phyloP scores from a whole-genome alignment of 2,329 filamentous ascomycete genomes.

The Capronia americana region DNA sequence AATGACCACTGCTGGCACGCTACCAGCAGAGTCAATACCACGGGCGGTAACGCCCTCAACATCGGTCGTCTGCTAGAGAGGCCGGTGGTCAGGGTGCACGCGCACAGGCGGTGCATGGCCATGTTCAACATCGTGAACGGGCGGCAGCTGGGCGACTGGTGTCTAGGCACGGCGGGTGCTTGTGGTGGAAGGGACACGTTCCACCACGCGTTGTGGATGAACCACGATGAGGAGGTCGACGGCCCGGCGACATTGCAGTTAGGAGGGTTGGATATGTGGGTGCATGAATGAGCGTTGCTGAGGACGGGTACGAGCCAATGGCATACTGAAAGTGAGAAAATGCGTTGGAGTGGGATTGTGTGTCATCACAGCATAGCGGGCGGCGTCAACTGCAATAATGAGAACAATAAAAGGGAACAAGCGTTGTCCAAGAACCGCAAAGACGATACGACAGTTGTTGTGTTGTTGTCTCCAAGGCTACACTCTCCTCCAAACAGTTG shows the following conservation, averaged over 20 bases:
- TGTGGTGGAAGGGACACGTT: slow-evolving; percentile 13
- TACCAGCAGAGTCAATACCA: neutral
- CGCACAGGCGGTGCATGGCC: slow-evolving; percentile 5
- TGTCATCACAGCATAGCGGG: neutral
- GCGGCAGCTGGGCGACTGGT: slow-evolving; percentile 3
- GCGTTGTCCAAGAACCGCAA: neutral
- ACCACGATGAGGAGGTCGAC: neutral
- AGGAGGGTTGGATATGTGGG: neutral
- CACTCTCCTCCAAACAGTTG: neutral
- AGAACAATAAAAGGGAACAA: neutral
- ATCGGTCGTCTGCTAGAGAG: neutral
- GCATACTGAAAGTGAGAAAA: slow-evolving; percentile 6
- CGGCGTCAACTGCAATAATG: neutral
- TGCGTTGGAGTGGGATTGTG: neutral
- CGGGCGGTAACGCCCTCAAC: neutral
- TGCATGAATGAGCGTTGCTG: neutral
- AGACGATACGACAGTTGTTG: neutral
- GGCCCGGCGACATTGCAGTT: neutral
- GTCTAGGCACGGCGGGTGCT: slow-evolving; percentile 5
- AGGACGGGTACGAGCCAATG: neutral
- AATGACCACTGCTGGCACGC: neutral
- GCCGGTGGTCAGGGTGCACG: neutral
- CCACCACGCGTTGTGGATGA: neutral
- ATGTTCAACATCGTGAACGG: neutral
- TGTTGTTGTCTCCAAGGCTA: neutral